Evolutionary conservation across 148 eudicot species (phyloP), one percentile per base, ranked within the genome.

Genomic region (Dysphania ambrosioides): DNA sequence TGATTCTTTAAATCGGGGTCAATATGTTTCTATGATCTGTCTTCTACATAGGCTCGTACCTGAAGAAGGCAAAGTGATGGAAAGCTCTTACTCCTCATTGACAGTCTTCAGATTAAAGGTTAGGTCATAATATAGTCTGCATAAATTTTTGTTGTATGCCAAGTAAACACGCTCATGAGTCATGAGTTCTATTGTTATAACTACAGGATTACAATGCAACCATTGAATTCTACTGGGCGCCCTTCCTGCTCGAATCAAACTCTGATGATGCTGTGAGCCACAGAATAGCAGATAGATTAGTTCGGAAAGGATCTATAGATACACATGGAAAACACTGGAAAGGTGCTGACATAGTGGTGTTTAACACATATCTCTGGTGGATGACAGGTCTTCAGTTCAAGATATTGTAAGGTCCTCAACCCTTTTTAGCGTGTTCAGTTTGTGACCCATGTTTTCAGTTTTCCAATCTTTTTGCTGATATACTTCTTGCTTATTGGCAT

Each of bases 331-430:
- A 86, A 61, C 66, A 83, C 68, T 95, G 99, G 99, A 92, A 90
- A 87, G 97, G 99, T 62, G 99, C 83, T 6, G 99, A 95, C 77
- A 88, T 95, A 24, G 72, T 95, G 74, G 97, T 95, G 16, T 92
- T 95, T 87, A 95, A 95, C 77, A 87, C 99, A 32, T 95, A 95
- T 69, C 86, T 92, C 3, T 95, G 99, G 99, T 95, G 99, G 99
- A 92, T 92, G 91, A 88, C 92, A 64, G 98, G 98, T 79, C 82
- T 76, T 44, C 73, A 83, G 56, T 86, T 95, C 86, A 95, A 92
- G 70, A 86, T 95, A 69, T 75, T 90, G 99, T 95, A 88, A 84
- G 64, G 60, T 32, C 70, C 72, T 40, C 24, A 8, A 6, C 9
- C 72, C 58, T 42, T 66, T 60, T 49, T 29, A 12, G 21, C n/a